phyloP scores from a whole-genome alignment of 495 filamentous ascomycete species.

The Niebla homalea region DNA sequence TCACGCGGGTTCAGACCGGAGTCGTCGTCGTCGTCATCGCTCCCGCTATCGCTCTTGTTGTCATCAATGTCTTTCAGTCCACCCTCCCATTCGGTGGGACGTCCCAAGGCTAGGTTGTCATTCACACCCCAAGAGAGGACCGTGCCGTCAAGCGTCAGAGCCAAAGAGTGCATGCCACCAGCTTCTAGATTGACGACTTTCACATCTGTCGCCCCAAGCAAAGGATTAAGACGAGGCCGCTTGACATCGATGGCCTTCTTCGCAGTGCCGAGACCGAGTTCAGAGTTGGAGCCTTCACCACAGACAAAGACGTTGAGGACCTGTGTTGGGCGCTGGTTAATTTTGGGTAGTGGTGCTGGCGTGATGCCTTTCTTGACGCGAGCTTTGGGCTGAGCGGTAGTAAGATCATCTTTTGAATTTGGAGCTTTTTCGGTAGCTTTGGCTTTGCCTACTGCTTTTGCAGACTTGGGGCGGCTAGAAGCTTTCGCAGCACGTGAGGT shows the following conservation, averaged over 20 bases:
- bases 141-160: constrained; percentile 47
- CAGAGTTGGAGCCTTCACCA: constrained; percentile 53
- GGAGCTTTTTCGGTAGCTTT: not conserved
- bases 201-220: constrained; percentile 42
- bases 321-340: constrained; percentile 30
- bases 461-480: not conserved
- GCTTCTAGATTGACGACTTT: constrained; percentile 48
- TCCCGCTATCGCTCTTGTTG: constrained; percentile 29
- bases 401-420: not conserved
- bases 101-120: constrained; percentile 50
- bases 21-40: constrained; percentile 36
- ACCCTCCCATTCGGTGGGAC: constrained; percentile 47
- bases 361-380: constrained; percentile 3
- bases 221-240: constrained; percentile 50
- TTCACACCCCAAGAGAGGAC: constrained; percentile 60
- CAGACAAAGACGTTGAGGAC: constrained; percentile 54
- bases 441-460: constrained; percentile 1
- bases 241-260: constrained; percentile 53
- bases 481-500: constrained; percentile 17
- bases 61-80: constrained; percentile 52
- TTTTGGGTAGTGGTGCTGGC: constrained; percentile 22
- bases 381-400: not conserved
- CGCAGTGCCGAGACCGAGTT: constrained; percentile 50
- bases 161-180: constrained; percentile 54
- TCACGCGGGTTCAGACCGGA: constrained; percentile 48